Evolutionary conservation across 2,329 filamentous ascomycete species (phyloP), one percentile per base, ranked within the genome.

Genomic region (Capronia epimyces): DNA sequence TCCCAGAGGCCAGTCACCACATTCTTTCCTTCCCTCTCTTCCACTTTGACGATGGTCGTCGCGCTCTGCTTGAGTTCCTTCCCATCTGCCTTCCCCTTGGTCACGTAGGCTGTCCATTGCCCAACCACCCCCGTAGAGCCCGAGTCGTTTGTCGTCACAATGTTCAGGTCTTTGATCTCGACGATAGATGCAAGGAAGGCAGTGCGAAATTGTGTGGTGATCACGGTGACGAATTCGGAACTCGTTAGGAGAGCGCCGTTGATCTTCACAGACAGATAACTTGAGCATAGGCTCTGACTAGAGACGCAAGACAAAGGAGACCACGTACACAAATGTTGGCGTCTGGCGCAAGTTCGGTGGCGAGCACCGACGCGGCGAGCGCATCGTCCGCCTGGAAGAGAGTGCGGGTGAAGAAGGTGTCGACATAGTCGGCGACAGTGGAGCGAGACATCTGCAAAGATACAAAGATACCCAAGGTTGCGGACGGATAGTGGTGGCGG

Each of bases 41-140:
- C 46, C 10, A 49, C 46, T 39, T 43, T 32, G 22, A 49, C 46
- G 18, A 49, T 49, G 5, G 46, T 49, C 18, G 39, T 43, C n/a
- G 46, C 46, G 46, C 46, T 49, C 46, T 49, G 46, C 46, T 43
- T 49, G 18, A 49, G n/a, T 16, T 49, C 27, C 27, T 49, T 37
- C 15, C 46, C 46, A 36, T 49, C 46, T 27, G 24, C 18, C 27
- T 49, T 49, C 9, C 39, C 39, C n/a, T 49, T 34, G 20, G 46
- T 49, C 7, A 43, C 46, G 29, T 49, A 49, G 9, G 46, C 13
- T 36, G 46, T 49, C 46, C 46, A 49, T 49, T 49, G 46, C 10
- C 24, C 46, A 15, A 49, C 46, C 39, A 49, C 46, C 3, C 46
- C 46, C 8, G 46, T 49, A 43, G 46, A 49, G 18, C 24, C 27